Percentiles rank a stretch among this genome's conserved stretches.
Conservation (phyloP, 345 rosid genomes). For the Citrus cavaleriei region DNA sequence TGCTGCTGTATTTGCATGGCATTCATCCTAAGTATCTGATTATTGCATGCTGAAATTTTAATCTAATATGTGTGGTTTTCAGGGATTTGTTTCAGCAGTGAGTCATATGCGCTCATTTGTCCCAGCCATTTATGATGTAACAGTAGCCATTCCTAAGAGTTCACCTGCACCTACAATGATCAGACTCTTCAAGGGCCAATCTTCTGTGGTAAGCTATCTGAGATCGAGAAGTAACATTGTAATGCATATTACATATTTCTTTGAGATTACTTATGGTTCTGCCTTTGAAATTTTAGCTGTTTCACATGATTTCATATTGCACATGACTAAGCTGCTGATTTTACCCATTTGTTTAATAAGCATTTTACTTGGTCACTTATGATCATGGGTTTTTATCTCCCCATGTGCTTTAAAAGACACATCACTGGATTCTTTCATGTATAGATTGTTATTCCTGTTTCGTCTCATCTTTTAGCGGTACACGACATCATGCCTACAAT, state of each 20-base stretch:
- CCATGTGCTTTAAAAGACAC: not conserved
- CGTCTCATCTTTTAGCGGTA: not conserved
- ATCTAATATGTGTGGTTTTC: constrained; percentile 24
- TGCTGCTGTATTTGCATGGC: not conserved
- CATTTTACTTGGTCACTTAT: not conserved
- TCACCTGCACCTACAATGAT: constrained; percentile 84
- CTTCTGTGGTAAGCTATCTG: constrained; percentile 71
- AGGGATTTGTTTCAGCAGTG: constrained; percentile 98
- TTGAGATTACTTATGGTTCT: not conserved
- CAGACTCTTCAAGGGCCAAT: constrained; percentile 75
- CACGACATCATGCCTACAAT: not conserved
- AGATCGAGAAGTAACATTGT: constrained; percentile 1
- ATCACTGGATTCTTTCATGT: not conserved
- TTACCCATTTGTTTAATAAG: not conserved
- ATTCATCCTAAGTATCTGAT: not conserved
- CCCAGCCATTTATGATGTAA: constrained; percentile 90
- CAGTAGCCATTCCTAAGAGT: constrained; percentile 70
- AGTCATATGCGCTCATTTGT: constrained; percentile 89
- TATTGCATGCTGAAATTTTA: not conserved
- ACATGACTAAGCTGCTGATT: not conserved
- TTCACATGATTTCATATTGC: not conserved
- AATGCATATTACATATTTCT: constrained; percentile 1
- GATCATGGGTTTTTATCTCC: not conserved
- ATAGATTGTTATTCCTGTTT: not conserved
- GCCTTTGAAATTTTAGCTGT: not conserved